Evolutionary conservation across 2,329 filamentous ascomycete species (phyloP), one percentile per base, ranked within the genome.

Genomic region (Pseudopithomyces chartarum): DNA sequence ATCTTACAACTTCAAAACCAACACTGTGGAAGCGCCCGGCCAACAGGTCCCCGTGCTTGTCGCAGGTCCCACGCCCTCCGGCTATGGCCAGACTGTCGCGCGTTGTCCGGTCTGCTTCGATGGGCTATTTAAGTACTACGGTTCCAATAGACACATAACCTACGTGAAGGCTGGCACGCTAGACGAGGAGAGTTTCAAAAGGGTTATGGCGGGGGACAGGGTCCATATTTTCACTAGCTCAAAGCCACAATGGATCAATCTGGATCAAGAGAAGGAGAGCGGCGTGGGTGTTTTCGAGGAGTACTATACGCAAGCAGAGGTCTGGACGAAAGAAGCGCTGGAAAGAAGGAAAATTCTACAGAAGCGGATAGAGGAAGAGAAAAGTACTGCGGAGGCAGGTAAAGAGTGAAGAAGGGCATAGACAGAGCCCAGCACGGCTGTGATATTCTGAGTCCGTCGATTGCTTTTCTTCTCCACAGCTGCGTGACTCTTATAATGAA

Each of bases 141-240:
- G 48, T 12, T 73, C 71, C 6, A 38, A 43, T 15, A 36, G 39
- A 20, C 22, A 29, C 26, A 19, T 48, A 22, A 48, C 34, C 1
- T 32, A 29, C 59, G 60, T 84, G 10, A 74, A 78, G 38, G 76
- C 73, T 23, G 80, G 81, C 2, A 82, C 80, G 11, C 69, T 83
- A 46, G 80, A 64, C 13, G 67, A 74, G 6, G 56, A 59, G 33
- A 55, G 55, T 36, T 48, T 48, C 32, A 33, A 68, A 70, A 58
- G 63, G 73, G 52, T 60, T 79, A 7, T 69, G 72, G n/a, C 80
- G 80, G 1, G 78, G 5, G 32, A 15, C 3, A 22, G 81, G 62
- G 73, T 78, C 19, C 80, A 83, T 65, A 79, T 82, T 49, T 83
- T 69, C 40, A 64, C 64, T 57, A 75, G 72, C 33, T 78, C 73